Evolutionary conservation across 2,329 filamentous ascomycete genomes (phyloP).

Genomic region (Capronia coronata): DNA sequence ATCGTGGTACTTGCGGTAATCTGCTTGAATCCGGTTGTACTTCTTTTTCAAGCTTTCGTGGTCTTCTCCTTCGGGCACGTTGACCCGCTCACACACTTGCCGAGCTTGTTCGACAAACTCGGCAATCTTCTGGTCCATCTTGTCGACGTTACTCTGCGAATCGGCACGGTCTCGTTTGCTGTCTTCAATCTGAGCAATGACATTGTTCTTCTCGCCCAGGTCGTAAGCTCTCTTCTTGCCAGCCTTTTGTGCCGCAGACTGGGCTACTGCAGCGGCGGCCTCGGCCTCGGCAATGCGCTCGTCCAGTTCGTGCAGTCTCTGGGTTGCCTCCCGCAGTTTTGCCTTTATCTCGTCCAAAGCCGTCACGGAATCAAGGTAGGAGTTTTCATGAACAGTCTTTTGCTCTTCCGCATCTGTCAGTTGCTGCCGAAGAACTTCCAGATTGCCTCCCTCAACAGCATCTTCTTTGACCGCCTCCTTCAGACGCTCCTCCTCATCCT

Average conservation of each 20-base stretch:
- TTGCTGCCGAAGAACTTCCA: conserved; percentile 53
- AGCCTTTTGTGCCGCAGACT: conserved; percentile 14
- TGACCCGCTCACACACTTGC: conserved; percentile 51
- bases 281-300: conserved; percentile 27
- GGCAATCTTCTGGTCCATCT: conserved; percentile 40
- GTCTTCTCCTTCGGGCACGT: conserved; percentile 60
- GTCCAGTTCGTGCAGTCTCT: conserved; percentile 34
- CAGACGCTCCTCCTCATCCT: conserved; percentile 58
- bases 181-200: conserved; percentile 48
- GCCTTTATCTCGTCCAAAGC: conserved; percentile 42
- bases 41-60: conserved; percentile 45
- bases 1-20: conserved; percentile 53
- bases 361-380: conserved; percentile 45
- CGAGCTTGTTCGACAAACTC: conserved; percentile 53
- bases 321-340: conserved; percentile 35
- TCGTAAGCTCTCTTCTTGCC: conserved; percentile 36
- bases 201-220: conserved; percentile 57
- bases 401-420: conserved; percentile 54
- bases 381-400: conserved; percentile 37
- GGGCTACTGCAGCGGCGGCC: conserved; percentile 1
- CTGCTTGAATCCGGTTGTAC: conserved; percentile 48
- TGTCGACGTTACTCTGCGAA: conserved; percentile 40
- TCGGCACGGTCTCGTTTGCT: conserved; percentile 43
- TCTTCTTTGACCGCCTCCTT: conserved; percentile 58
- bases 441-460: conserved; percentile 56